These are phyloP conservation scores for Pythium grandisporangium DNA, from an alignment of 352 stramenopile species.

Conservation along the genomic window DNA sequence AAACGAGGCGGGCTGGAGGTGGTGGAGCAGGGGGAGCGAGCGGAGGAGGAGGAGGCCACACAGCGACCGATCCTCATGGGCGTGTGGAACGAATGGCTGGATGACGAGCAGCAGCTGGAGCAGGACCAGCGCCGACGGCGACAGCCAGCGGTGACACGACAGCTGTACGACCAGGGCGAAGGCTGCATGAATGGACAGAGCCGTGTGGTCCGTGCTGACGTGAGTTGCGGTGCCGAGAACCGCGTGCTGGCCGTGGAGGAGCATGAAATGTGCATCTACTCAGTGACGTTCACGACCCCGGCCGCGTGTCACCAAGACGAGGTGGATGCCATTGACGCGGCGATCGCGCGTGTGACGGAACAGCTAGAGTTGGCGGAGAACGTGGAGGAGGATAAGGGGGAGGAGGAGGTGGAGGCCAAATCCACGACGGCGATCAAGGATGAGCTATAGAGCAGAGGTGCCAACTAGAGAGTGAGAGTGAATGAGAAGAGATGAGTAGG, in stretches of 20 bases:
- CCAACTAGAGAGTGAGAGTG: no score
- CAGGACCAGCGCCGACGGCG: no score
- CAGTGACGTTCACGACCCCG: constrained; percentile 68
- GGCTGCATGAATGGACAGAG: constrained; percentile 81
- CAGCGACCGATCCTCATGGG: constrained; percentile 31
- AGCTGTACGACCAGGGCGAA: constrained; percentile 73
- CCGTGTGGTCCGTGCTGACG: constrained; percentile 52
- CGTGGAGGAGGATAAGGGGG: no score
- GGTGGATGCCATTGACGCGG: no score
- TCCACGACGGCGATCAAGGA: no score
- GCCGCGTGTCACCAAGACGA: no score
- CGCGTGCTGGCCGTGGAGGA: constrained; percentile 84
- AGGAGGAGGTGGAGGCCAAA: no score
- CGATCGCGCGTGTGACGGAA: no score
- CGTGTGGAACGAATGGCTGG: constrained; percentile 56
- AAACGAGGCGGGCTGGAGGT: constrained; percentile 13
- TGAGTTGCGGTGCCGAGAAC: constrained; percentile 71
- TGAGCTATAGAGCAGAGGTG: no score
- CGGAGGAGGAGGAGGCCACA: constrained; percentile 14
- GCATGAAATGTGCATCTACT: constrained; percentile 87
- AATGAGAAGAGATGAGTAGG: no score
- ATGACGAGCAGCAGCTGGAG: constrained; percentile 10
- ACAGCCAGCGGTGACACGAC: constrained; percentile 3
- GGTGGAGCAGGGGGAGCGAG: not conserved
- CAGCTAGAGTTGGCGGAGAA: no score